These are phyloP conservation scores for Anthoceros angustus DNA, from an alignment of 225 moss, liverwort and hornwort species.

Conservation along the genomic window DNA sequence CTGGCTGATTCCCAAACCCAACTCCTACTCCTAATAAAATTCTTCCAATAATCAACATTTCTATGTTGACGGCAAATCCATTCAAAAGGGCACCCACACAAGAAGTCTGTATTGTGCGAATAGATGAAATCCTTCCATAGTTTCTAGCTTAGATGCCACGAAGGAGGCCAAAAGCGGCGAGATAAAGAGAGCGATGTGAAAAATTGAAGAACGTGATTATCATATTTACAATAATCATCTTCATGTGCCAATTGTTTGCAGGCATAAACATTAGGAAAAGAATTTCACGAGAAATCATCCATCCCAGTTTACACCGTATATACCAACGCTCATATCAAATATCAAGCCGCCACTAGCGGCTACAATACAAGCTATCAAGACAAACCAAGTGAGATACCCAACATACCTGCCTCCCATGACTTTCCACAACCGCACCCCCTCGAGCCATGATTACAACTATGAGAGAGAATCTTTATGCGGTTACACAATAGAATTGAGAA, in stretches of 20 bases:
- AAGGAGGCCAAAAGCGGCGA: slow-evolving; percentile 16
- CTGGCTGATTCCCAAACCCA: slow-evolving; percentile 22
- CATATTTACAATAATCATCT: slow-evolving; percentile 14
- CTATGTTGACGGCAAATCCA: slow-evolving; percentile 13
- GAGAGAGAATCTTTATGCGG: too few relatives aligned
- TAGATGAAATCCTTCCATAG: slow-evolving; percentile 16
- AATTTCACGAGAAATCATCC: slow-evolving; percentile 17
- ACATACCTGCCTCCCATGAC: neutral
- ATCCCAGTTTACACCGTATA: slow-evolving; percentile 18
- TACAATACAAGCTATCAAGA: neutral
- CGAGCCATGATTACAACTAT: neutral
- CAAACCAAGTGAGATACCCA: neutral
- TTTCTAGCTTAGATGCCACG: slow-evolving; percentile 11
- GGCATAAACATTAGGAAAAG: slow-evolving; percentile 9
- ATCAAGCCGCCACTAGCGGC: slow-evolving; percentile 2
- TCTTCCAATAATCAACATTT: slow-evolving; percentile 21
- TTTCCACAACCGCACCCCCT: too few relatives aligned
- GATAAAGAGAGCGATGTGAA: slow-evolving; percentile 26
- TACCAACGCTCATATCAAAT: neutral
- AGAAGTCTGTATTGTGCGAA: slow-evolving; percentile 12
- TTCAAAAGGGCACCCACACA: slow-evolving; percentile 16
- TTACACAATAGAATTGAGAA: too few relatives aligned
- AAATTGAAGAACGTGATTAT: slow-evolving; percentile 16
- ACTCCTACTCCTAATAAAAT: slow-evolving; percentile 22
- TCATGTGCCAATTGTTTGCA: neutral